Percentiles rank a stretch among this genome's conserved stretches.
phyloP scores from a whole-genome alignment of 139 green algal species.

The Yamagishiella unicocca region DNA sequence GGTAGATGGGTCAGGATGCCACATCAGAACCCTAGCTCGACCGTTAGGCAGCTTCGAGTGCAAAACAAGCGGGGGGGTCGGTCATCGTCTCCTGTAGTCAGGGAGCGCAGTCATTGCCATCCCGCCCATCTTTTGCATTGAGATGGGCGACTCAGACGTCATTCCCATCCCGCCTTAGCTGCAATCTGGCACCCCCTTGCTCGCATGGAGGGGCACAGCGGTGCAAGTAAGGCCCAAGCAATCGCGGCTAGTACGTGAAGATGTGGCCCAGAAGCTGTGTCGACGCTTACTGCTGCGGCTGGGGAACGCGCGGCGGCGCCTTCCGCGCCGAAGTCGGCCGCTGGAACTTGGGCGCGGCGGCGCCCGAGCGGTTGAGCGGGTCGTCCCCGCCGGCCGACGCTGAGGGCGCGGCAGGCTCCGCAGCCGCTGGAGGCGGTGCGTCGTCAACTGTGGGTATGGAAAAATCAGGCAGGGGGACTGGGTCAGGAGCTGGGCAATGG shows the following conservation, averaged over 20 bases:
- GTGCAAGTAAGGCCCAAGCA: too few species aligned
- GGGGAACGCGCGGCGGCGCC: constrained; percentile 61
- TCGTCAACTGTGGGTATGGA: constrained; percentile 19
- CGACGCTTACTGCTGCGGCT: constrained; percentile 37
- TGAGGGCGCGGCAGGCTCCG: background rate
- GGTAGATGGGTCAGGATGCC: too few species aligned
- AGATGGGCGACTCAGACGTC: background rate
- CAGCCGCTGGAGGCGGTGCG: background rate
- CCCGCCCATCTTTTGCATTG: background rate
- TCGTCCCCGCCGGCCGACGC: background rate
- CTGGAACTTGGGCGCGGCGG: constrained; percentile 35
- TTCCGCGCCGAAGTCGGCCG: constrained; percentile 65
- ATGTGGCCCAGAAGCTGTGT: background rate
- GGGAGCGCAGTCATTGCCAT: background rate
- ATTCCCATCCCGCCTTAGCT: background rate
- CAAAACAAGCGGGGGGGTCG: too few species aligned
- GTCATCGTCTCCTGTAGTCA: too few species aligned
- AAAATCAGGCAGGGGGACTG: too few species aligned
- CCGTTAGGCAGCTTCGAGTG: too few species aligned
- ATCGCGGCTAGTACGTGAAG: too few species aligned
- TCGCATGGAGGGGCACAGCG: too few species aligned
- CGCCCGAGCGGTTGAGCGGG: background rate
- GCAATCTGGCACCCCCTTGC: background rate
- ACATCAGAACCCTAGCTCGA: too few species aligned
- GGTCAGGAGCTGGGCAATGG: too few species aligned